Conservation (phyloP, 2,329 filamentous ascomycete genomes). For the Fusarium globosum region DNA sequence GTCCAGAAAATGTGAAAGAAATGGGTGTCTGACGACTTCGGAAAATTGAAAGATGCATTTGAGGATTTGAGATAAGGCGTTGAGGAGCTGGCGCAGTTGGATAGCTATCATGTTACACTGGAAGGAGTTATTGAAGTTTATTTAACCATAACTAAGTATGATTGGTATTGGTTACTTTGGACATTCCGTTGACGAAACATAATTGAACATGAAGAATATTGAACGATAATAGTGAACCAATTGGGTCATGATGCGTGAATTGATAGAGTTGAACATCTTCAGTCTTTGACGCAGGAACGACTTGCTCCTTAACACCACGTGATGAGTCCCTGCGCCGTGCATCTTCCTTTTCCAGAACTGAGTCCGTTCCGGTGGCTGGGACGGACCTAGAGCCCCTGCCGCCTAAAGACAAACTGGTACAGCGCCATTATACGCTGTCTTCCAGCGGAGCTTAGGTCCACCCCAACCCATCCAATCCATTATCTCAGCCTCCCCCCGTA, state of each 20-base stretch:
- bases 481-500: slow-evolving; percentile 48
- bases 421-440: slow-evolving; percentile 37
- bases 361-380: slow-evolving; percentile 19
- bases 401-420: slow-evolving; percentile 37
- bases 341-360: not conserved
- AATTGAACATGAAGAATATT: not conserved
- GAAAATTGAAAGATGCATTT: not conserved
- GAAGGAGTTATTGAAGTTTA: slow-evolving; percentile 11
- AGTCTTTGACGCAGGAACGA: not conserved
- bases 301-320: slow-evolving; percentile 24
- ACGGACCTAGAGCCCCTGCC: slow-evolving; percentile 29
- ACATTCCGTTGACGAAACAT: slow-evolving; percentile 10
- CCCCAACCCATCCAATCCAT: slow-evolving; percentile 44
- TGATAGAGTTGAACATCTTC: not conserved
- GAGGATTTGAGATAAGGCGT: not conserved
- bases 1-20: slow-evolving; percentile 38
- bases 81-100: not conserved
- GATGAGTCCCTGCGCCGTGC: slow-evolving; percentile 12
- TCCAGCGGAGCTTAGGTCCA: slow-evolving; percentile 31
- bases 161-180: slow-evolving; percentile 9
- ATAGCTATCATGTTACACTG: slow-evolving; percentile 7
- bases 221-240: not conserved
- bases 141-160: not conserved
- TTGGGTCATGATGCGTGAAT: not conserved
- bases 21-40: slow-evolving; percentile 39